Percentiles rank a stretch among this genome's conserved stretches.
These are phyloP conservation scores for Canariomyces notabilis DNA, from an alignment of 2,329 filamentous ascomycete genomes.

Conservation along the genomic window DNA sequence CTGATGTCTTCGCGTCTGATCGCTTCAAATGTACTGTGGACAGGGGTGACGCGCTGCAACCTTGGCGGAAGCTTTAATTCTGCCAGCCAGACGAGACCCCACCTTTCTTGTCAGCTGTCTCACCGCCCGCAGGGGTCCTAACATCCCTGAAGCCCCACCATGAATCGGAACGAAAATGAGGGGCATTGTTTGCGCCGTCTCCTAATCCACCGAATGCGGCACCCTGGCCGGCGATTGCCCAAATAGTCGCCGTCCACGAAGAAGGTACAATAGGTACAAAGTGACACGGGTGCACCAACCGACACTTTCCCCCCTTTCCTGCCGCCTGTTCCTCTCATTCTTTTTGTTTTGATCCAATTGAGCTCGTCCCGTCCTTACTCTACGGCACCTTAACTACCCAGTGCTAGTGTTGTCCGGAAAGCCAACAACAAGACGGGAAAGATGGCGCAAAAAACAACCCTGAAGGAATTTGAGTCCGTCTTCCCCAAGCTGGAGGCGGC, in stretches of 20 bases:
- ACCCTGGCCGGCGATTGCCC: neutral
- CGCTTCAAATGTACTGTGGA: too few relatives aligned
- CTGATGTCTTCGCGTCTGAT: too few relatives aligned
- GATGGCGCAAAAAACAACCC: conserved; percentile 68
- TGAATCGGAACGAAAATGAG: neutral
- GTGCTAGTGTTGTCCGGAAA: neutral
- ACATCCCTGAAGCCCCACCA: too few relatives aligned
- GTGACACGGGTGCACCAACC: too few relatives aligned
- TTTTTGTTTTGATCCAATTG: neutral
- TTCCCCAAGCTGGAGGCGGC: conserved; percentile 83
- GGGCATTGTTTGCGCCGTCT: neutral
- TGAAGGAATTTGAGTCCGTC: conserved; percentile 82
- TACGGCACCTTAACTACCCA: too few relatives aligned
- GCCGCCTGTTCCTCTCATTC: neutral
- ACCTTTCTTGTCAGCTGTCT: too few relatives aligned
- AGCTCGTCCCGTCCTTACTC: neutral
- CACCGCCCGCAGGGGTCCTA: too few relatives aligned
- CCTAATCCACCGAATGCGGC: neutral
- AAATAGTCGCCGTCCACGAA: neutral
- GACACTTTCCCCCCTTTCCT: neutral
- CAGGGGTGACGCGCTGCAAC: too few relatives aligned
- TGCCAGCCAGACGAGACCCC: too few relatives aligned
- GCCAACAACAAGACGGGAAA: conserved; percentile 21
- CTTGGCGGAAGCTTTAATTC: too few relatives aligned
- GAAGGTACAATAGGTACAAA: neutral